phyloP scores from a whole-genome alignment of 331 rosid genomes.

The Malus hybrid region DNA sequence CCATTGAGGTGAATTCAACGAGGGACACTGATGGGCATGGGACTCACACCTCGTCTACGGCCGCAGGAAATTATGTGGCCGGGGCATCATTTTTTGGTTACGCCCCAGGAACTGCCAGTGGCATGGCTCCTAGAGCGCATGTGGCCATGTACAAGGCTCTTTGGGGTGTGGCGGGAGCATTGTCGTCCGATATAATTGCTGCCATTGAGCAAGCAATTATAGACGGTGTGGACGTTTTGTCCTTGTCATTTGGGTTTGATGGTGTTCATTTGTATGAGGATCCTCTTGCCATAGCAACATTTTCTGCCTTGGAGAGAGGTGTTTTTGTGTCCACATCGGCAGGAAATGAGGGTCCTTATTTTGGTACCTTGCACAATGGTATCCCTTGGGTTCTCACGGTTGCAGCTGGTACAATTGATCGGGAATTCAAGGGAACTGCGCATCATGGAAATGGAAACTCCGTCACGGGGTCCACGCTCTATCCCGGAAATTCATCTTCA shows the following conservation, averaged over 20 bases:
- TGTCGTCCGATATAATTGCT: constrained; percentile 48
- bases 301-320: constrained; percentile 54
- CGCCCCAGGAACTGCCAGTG: constrained; percentile 48
- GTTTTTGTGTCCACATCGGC: constrained; percentile 60
- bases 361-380: constrained; percentile 50
- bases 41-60: constrained; percentile 72
- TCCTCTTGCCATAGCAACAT: constrained; percentile 69
- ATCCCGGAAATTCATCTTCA: constrained; percentile 20
- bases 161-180: constrained; percentile 28
- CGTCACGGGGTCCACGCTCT: constrained; percentile 42
- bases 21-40: constrained; percentile 68
- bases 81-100: constrained; percentile 63
- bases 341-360: constrained; percentile 49
- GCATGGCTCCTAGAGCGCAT: constrained; percentile 55
- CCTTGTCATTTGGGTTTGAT: constrained; percentile 53
- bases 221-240: constrained; percentile 73
- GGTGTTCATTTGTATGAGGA: constrained; percentile 34
- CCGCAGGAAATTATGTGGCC: constrained; percentile 41
- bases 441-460: constrained; percentile 34
- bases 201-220: constrained; percentile 65
- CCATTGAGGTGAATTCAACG: constrained; percentile 28
- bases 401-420: constrained; percentile 60
- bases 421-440: constrained; percentile 33
- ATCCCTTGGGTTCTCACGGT: constrained; percentile 73
- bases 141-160: constrained; percentile 70